A percentile compares a stretch with the other conserved stretches of the same genome.
These are phyloP conservation scores for Aureobasidium sp. DNA, from an alignment of 2,329 filamentous ascomycete genomes.

Conservation along the genomic window DNA sequence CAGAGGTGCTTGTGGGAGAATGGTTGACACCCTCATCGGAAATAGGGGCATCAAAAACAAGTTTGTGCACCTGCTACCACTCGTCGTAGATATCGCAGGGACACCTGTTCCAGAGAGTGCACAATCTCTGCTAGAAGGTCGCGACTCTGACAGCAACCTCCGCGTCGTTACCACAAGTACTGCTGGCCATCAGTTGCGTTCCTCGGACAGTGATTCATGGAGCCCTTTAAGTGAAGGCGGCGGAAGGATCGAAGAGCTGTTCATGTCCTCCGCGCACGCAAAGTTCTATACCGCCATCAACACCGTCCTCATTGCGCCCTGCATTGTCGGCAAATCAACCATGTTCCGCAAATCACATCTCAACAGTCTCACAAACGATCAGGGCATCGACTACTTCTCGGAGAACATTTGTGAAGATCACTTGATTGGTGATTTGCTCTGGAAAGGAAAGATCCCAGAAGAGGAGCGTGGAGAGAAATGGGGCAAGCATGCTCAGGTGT, in stretches of 20 bases:
- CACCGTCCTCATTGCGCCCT: constrained; percentile 81
- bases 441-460: constrained; percentile 55
- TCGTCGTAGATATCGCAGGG: constrained; percentile 65
- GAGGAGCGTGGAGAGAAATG: constrained; percentile 39
- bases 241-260: constrained; percentile 85
- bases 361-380: constrained; percentile 58
- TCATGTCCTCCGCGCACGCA: constrained; percentile 86
- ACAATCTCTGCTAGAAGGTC: constrained; percentile 19
- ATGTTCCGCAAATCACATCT: constrained; percentile 96
- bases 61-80: constrained; percentile 88
- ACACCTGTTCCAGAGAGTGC: constrained; percentile 25
- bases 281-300: constrained; percentile 99
- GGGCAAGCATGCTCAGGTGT: constrained; percentile 75
- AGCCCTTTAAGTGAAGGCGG: constrained; percentile 47
- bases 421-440: constrained; percentile 84
- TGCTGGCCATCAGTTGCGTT: constrained; percentile 19
- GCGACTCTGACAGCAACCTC: constrained; percentile 7
- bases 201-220: background rate
- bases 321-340: constrained; percentile 93
- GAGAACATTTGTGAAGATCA: constrained; percentile 98
- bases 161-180: constrained; percentile 23
- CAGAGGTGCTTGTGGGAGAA: constrained; percentile 69
- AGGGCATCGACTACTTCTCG: constrained; percentile 86
- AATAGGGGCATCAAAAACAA: constrained; percentile 58
- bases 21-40: constrained; percentile 83